Evolutionary conservation across 2,329 filamentous ascomycete genomes (phyloP).

Genomic region (Phialophora verrucosa): DNA sequence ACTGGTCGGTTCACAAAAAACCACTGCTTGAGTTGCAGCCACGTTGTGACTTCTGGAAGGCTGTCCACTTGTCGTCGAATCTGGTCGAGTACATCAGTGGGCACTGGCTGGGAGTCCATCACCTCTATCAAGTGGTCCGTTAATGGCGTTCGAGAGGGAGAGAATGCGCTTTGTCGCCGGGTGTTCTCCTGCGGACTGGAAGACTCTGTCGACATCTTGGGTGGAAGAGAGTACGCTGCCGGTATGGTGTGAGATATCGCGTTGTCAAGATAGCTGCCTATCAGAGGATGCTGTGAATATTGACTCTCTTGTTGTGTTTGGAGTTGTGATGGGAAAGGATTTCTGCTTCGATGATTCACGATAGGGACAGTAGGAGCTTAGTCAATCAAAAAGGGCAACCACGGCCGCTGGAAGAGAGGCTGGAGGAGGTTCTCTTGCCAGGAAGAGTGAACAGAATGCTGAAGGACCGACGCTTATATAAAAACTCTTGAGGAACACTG

Average conservation of each 20-base stretch:
- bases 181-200: not conserved
- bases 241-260: not conserved
- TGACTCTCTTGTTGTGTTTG: not conserved
- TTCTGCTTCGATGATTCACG: not conserved
- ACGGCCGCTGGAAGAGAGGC: not conserved
- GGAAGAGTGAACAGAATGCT: not conserved
- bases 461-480: not conserved
- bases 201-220: not conserved
- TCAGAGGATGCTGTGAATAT: not conserved
- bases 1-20: not conserved
- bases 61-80: not conserved
- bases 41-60: not conserved
- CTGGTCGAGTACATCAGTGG: not conserved
- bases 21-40: slow-evolving; percentile 4
- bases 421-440: not conserved
- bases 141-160: not conserved
- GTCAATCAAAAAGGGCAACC: not conserved
- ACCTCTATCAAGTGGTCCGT: not conserved
- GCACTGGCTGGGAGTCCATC: not conserved
- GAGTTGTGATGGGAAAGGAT: too few relatives aligned
- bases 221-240: not conserved
- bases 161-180: not conserved
- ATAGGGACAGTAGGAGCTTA: not conserved
- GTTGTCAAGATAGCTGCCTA: not conserved
- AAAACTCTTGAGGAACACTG: not conserved